phyloP scores from a whole-genome alignment of 1,284 basidiomycete species.

The Ceratobasidium papillatum region DNA sequence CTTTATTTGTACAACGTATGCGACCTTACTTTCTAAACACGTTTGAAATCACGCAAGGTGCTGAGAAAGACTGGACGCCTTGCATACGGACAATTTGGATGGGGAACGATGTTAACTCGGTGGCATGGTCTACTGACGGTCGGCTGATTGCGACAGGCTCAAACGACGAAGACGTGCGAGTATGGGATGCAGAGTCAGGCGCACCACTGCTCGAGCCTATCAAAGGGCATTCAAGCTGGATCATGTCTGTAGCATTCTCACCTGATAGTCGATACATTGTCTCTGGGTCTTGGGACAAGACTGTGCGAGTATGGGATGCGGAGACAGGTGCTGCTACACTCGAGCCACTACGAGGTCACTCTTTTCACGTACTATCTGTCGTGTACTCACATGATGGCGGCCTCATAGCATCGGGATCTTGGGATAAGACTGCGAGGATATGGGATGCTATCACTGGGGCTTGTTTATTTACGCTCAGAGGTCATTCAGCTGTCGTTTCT shows the following conservation, averaged over 20 bases:
- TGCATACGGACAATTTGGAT: background rate
- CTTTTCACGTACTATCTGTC: too few species aligned
- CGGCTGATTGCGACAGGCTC: too few species aligned
- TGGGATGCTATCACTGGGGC: conserved; percentile 32
- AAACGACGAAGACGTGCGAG: background rate
- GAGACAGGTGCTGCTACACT: too few species aligned
- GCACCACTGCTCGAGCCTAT: background rate
- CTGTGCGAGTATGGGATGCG: conserved; percentile 41
- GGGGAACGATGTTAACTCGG: background rate
- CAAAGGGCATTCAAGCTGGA: background rate
- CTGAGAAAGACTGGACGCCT: background rate
- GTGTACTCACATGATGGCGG: too few species aligned
- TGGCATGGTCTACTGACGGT: background rate
- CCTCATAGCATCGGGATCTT: too few species aligned
- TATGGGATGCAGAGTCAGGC: conserved; percentile 28
- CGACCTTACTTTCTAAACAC: background rate
- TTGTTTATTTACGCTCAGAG: background rate
- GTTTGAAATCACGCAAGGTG: background rate
- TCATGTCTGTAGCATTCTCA: conserved; percentile 38
- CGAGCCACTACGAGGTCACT: too few species aligned
- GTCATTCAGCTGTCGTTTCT: conserved; percentile 22
- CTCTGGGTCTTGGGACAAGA: conserved; percentile 14
- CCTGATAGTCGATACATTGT: conserved; percentile 27
- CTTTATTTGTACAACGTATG: background rate
- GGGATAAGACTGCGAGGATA: conserved; percentile 31